Evolutionary conservation across 495 filamentous ascomycete species (phyloP).

Genomic region (Neurospora sp.): DNA sequence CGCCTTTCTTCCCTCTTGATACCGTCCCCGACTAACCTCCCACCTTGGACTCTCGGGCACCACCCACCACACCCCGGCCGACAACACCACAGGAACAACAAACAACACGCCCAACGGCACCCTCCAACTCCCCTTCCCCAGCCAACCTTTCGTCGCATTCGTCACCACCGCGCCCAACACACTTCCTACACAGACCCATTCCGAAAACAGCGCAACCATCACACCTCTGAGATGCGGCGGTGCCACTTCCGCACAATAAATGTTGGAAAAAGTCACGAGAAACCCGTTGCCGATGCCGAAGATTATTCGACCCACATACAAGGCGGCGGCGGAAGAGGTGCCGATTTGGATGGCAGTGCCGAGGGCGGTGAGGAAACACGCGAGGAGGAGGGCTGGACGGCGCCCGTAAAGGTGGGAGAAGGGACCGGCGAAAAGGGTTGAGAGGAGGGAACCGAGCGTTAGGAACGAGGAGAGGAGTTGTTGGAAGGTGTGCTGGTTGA

Average conservation of each 20-base stretch:
- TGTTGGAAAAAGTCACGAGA: conserved; percentile 43
- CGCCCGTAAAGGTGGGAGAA: conserved; percentile 42
- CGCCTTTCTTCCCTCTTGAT: conserved; percentile 34
- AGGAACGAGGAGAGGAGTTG: conserved; percentile 46
- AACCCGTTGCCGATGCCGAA: conserved; percentile 45
- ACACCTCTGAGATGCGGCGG: conserved; percentile 29
- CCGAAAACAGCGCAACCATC: conserved; percentile 29
- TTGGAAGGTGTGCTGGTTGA: conserved; percentile 30
- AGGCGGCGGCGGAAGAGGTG: conserved; percentile 28
- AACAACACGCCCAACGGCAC: conserved; percentile 47
- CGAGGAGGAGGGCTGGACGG: conserved; percentile 38
- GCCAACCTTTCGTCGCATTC: conserved; percentile 23
- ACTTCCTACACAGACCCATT: conserved; percentile 41
- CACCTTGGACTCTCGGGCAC: conserved; percentile 53
- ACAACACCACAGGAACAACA: conserved; percentile 41
- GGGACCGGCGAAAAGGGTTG: conserved; percentile 41
- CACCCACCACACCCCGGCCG: conserved; percentile 42
- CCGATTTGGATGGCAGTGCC: conserved; percentile 40
- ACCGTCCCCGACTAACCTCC: conserved; percentile 38
- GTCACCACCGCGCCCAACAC: conserved; percentile 35
- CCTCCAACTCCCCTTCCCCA: conserved; percentile 35
- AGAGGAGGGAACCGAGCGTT: conserved; percentile 47
- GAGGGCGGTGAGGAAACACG: conserved; percentile 32
- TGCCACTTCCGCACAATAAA: conserved; percentile 33
- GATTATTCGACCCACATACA: conserved; percentile 41